Evolutionary conservation across 2,329 filamentous ascomycete species (phyloP).

Genomic region (Metarhizium album): DNA sequence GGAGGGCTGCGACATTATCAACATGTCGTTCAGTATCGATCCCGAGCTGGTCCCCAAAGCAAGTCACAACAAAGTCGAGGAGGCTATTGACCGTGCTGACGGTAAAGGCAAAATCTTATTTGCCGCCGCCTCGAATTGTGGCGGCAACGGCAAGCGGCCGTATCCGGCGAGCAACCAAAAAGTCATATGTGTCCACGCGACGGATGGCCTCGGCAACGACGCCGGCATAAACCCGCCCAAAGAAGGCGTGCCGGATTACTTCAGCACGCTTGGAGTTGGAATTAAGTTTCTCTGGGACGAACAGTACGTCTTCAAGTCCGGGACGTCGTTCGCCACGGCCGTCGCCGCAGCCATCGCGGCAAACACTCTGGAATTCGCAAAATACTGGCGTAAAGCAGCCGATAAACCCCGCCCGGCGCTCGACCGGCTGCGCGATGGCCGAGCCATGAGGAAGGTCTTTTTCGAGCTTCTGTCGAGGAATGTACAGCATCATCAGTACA

Average conservation of each 20-base stretch:
- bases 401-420: too few species aligned
- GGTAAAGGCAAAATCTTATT: neutral
- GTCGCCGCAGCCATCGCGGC: neutral
- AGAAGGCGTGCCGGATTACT: neutral
- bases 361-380: neutral
- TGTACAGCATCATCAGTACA: too few species aligned
- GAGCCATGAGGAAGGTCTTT: too few species aligned
- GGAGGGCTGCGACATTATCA: slow-evolving; percentile 5
- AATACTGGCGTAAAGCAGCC: too few species aligned
- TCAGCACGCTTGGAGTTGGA: neutral
- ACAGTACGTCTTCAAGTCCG: neutral
- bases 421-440: too few species aligned
- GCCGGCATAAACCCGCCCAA: neutral
- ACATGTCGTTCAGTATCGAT: slow-evolving; percentile 1
- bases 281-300: neutral
- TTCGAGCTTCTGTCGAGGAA: too few species aligned
- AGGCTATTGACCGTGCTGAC: neutral
- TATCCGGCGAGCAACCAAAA: neutral
- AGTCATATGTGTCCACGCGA: neutral
- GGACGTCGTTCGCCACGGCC: neutral
- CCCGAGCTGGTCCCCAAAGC: neutral
- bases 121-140: neutral
- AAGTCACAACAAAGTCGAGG: too few species aligned
- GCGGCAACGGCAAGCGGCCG: neutral
- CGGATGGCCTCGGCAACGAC: neutral